Conservation (phyloP, 1,284 basidiomycete species). For the Ustilago cynodontis region DNA sequence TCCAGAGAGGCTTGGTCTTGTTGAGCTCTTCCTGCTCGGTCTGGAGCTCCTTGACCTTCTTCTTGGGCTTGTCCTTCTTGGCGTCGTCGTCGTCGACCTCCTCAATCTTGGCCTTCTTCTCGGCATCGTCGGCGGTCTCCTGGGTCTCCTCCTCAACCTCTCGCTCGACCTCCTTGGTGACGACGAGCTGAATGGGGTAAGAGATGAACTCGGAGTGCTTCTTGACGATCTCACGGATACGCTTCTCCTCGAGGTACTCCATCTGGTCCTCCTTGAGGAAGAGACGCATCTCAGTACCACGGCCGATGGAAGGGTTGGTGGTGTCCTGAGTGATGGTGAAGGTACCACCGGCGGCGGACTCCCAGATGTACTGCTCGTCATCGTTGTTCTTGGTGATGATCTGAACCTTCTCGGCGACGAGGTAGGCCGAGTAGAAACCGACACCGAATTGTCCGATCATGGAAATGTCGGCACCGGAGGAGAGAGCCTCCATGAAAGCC, state of each 20-base stretch:
- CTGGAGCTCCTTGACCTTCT: slow-evolving; percentile 81
- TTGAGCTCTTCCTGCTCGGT: slow-evolving; percentile 94
- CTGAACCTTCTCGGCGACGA: slow-evolving; percentile 97
- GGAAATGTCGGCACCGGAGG: slow-evolving; percentile 80
- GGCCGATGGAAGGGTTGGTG: slow-evolving; percentile 87
- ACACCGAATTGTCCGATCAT: slow-evolving; percentile 89
- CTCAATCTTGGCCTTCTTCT: slow-evolving; percentile 79
- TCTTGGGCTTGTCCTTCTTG: slow-evolving; percentile 81
- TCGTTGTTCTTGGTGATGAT: slow-evolving; percentile 99
- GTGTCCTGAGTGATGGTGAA: slow-evolving; percentile 98
- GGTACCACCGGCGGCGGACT: slow-evolving; percentile 98
- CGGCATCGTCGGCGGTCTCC: slow-evolving; percentile 76
- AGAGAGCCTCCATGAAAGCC: slow-evolving; percentile 93
- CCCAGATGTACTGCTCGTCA: slow-evolving; percentile 99
- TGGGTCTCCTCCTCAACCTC: slow-evolving; percentile 83
- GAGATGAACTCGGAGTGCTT: slow-evolving; percentile 99
- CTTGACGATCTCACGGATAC: slow-evolving; percentile 99
- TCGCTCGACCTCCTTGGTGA: slow-evolving; percentile 96
- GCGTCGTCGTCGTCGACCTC: slow-evolving; percentile 85
- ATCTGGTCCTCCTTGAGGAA: slow-evolving; percentile 98
- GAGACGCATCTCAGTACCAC: slow-evolving; percentile 94
- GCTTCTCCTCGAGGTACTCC: slow-evolving; percentile 99
- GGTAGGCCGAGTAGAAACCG: slow-evolving; percentile 99
- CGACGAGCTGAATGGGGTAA: slow-evolving; percentile 98
- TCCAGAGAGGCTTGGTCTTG: slow-evolving; percentile 99